A percentile compares a stretch with the other conserved stretches of the same genome.
These are phyloP conservation scores for Colletotrichum musicola DNA, from an alignment of 2,329 filamentous ascomycete genomes.

Conservation along the genomic window DNA sequence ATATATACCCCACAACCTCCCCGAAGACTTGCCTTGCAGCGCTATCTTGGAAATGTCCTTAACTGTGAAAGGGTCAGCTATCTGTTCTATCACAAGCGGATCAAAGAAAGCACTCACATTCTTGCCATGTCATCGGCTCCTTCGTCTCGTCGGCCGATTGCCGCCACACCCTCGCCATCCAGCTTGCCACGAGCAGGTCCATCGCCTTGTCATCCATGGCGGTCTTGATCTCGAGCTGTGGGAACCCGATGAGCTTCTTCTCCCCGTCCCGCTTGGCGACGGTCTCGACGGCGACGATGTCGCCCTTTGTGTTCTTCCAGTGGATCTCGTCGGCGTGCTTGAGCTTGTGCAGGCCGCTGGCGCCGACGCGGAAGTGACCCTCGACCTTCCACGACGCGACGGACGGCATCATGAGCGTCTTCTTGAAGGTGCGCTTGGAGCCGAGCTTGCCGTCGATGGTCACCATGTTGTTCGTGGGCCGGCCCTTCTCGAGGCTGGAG, in stretches of 20 bases:
- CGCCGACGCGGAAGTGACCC: conserved; percentile 43
- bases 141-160: conserved; percentile 42
- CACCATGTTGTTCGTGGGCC: conserved; percentile 18
- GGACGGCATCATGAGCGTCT: conserved; percentile 40
- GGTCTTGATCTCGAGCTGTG: conserved; percentile 43
- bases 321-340: conserved; percentile 42
- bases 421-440: conserved; percentile 41
- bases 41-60: conserved; percentile 15
- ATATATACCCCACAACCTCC: too few relatives aligned
- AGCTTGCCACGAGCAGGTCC: conserved; percentile 47
- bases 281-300: conserved; percentile 44
- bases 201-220: conserved; percentile 43
- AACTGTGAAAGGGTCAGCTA: not conserved
- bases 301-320: conserved; percentile 44
- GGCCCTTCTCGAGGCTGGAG: not conserved
- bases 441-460: conserved; percentile 41
- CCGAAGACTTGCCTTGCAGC: too few relatives aligned
- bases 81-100: not conserved
- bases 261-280: conserved; percentile 41
- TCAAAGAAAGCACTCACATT: conserved; percentile 36
- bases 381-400: conserved; percentile 41
- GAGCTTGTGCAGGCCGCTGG: conserved; percentile 40
- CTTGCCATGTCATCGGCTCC: conserved; percentile 43
- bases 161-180: conserved; percentile 47
- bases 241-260: conserved; percentile 37